These are phyloP conservation scores for Nothopassalora personata DNA, from an alignment of 2,329 filamentous ascomycete genomes.

Conservation along the genomic window DNA sequence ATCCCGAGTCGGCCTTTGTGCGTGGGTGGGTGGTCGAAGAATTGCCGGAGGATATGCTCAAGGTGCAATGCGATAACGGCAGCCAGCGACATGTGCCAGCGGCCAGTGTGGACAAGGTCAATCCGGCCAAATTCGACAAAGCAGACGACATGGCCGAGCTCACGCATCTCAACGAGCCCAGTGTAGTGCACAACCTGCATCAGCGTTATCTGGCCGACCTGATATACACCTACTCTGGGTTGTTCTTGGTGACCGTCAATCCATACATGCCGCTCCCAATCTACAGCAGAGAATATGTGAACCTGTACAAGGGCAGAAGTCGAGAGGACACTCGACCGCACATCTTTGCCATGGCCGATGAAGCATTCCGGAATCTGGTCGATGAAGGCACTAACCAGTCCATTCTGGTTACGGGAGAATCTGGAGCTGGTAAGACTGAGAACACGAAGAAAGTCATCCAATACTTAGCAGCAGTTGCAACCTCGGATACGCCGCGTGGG, in stretches of 20 bases:
- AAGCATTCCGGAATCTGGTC: conserved; percentile 90
- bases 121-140: conserved; percentile 98
- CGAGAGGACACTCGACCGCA: conserved; percentile 94
- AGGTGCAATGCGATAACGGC: conserved; percentile 92
- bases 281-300: conserved; percentile 93
- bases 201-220: conserved; percentile 92
- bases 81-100: conserved; percentile 79
- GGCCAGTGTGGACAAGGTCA: conserved; percentile 95
- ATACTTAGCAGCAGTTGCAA: conserved; percentile 90
- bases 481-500: conserved; percentile 63
- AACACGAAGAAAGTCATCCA: conserved; percentile 99
- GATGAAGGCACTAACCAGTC: conserved; percentile 96
- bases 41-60: conserved; percentile 59
- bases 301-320: conserved; percentile 91
- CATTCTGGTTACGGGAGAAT: conserved; percentile 96
- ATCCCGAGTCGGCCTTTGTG: conserved; percentile 80
- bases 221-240: conserved; percentile 94
- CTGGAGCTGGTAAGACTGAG: conserved; percentile 95
- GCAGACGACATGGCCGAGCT: conserved; percentile 98
- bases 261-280: conserved; percentile 93
- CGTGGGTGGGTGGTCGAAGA: conserved; percentile 90
- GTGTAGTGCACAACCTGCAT: conserved; percentile 93
- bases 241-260: conserved; percentile 96
- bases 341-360: conserved; percentile 95
- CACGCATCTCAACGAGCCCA: conserved; percentile 95